Base-by-base conservation (phyloP, 306 rosid species). In the Sesbania bispinosa region DNA sequence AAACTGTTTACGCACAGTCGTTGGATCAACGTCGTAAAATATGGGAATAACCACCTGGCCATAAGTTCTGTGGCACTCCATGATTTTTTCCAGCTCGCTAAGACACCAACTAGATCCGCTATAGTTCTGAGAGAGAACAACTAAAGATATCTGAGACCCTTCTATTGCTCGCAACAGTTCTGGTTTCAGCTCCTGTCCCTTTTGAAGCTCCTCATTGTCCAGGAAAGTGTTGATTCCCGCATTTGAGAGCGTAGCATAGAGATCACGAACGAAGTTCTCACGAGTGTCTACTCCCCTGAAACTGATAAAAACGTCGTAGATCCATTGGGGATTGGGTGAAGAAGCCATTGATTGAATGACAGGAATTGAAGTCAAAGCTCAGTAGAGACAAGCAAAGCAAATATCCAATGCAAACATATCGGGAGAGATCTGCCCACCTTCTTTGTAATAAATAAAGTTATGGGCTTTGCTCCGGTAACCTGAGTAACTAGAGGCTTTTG, bases 21-120 rank as follows among this genome's bases (percentile, higher is more conserved):
- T 18, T 0, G 77, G 80, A 0, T 52, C 19, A 8, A 75, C 32
- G 0, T 10, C 0, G 14, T 62, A 53, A 9, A 69, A 74, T 18
- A 80, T 0, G 0, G 80, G 76, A 0, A 79, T 0, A 67, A 79
- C 69, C 0, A 33, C 0, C 3, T 45, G 77, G 2, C 13, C 57
- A 27, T 0, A 0, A 5, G 2, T 3, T 69, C 4, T 6, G 1
- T 1, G 41, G 20, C 73, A 69, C 5, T 53, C 14, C 4, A 74
- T 24, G 20, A 68, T 61, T 9, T 53, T 15, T 1, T 0, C 42
- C 6, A 69, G 73, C 0, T 80, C 73, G 2, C 7, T 0, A 0
- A 80, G 77, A 69, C 84, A 80, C 77, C 80, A 80, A 3, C 9
- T 16, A 3, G 80, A 80, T 2, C 1, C 2, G 0, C 50, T n/a